A percentile compares a stretch with the other conserved stretches of the same genome.
Conservation (phyloP, 306 rosid species). For the Inga leiocalycina region DNA sequence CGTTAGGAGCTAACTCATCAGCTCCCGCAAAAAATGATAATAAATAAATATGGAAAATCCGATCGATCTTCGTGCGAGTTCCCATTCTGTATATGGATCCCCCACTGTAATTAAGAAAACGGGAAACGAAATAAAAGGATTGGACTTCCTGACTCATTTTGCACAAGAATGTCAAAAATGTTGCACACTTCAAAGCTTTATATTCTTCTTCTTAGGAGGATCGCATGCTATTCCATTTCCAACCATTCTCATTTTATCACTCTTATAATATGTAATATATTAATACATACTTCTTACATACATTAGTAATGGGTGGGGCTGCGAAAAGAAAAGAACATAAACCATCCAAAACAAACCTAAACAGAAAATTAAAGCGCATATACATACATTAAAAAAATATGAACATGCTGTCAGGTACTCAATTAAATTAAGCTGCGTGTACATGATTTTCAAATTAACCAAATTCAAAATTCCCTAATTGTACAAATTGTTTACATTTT, state of each 20-base stretch:
- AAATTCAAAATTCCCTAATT: background rate
- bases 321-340: background rate
- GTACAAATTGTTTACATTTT: background rate
- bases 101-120: background rate
- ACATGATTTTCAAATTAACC: background rate
- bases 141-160: background rate
- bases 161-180: constrained; percentile 5
- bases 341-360: background rate
- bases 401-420: background rate
- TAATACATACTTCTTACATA: background rate
- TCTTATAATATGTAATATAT: background rate
- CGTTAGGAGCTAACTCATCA: background rate
- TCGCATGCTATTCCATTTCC: background rate
- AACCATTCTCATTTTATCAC: background rate
- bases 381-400: background rate
- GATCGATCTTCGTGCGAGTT: background rate
- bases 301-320: background rate
- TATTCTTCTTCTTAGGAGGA: constrained; percentile 3
- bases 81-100: background rate
- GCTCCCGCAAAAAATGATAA: background rate
- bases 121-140: background rate
- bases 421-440: too few relatives aligned
- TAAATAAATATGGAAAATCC: background rate
- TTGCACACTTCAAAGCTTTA: background rate
- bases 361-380: background rate